Conservation (phyloP, 208 protist genomes). For the Naegleria lovaniensis region DNA sequence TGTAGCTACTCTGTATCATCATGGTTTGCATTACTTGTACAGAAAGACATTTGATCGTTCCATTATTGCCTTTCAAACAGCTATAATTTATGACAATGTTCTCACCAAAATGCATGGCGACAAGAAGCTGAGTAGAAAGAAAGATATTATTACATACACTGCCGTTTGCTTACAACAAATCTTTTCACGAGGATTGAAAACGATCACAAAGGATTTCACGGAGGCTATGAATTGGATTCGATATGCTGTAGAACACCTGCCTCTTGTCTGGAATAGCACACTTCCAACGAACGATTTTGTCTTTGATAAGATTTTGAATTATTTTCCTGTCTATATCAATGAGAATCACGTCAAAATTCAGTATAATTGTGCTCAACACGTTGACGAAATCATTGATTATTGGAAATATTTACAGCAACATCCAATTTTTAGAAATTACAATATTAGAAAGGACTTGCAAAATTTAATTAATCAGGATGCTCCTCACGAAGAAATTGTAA, state of each 20-base stretch:
- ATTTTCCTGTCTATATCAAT: not conserved
- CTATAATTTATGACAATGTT: not conserved
- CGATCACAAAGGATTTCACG: not conserved
- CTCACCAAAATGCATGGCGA: not conserved
- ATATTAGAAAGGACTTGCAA: not conserved
- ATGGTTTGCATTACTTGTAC: not conserved
- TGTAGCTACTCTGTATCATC: not conserved
- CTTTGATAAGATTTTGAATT: not conserved
- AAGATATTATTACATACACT: not conserved
- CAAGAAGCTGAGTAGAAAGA: not conserved
- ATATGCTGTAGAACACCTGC: not conserved
- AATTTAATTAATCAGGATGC: not conserved
- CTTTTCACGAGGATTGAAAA: not conserved
- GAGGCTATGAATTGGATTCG: not conserved
- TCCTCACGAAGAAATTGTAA: not conserved
- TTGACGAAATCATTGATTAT: not conserved
- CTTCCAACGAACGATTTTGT: not conserved
- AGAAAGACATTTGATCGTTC: constrained; percentile 9
- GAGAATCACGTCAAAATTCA: not conserved
- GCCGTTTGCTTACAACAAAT: not conserved
- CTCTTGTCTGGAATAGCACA: not conserved
- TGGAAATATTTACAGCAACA: not conserved
- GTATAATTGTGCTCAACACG: not conserved
- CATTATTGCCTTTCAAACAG: not conserved
- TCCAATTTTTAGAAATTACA: not conserved